These are phyloP conservation scores for Collybia sordida DNA, from an alignment of 768 basidiomycete species.

Conservation along the genomic window DNA sequence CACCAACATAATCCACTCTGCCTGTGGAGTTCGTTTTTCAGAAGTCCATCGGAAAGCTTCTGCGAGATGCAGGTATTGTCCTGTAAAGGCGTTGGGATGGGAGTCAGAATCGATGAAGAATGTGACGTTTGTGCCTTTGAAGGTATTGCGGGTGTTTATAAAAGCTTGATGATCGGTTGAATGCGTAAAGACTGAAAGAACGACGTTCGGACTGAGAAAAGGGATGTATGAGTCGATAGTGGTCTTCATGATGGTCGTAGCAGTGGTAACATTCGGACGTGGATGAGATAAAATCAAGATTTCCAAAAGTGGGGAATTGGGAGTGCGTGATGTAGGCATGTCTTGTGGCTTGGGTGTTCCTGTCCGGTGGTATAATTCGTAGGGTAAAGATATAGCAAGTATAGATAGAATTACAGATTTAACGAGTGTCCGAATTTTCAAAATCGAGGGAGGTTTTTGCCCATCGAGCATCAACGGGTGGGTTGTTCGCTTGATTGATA, in stretches of 20 bases:
- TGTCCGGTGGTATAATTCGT: constrained; percentile 7
- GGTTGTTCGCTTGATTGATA: constrained; percentile 4
- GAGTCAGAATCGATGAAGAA: constrained; percentile 28
- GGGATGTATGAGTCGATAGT: constrained; percentile 39
- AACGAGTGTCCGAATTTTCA: constrained; percentile 13
- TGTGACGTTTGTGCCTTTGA: constrained; percentile 18
- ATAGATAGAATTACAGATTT: constrained; percentile 19
- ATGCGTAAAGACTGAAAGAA: constrained; percentile 40
- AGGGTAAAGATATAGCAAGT: constrained; percentile 10
- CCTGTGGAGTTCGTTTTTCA: constrained; percentile 11
- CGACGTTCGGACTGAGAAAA: constrained; percentile 23
- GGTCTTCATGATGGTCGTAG: constrained; percentile 27
- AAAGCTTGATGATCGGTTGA: constrained; percentile 30
- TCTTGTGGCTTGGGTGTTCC: constrained; percentile 5
- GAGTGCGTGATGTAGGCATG: constrained; percentile 18
- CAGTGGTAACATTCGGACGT: constrained; percentile 28
- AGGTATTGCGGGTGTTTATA: constrained; percentile 19
- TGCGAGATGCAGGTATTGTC: constrained; percentile 39
- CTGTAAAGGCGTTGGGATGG: constrained; percentile 24
- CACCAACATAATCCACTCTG: constrained; percentile 43
- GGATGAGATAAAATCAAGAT: constrained; percentile 41
- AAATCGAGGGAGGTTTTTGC: constrained; percentile 2
- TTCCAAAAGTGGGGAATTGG: constrained; percentile 30
- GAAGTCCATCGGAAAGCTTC: constrained; percentile 39
- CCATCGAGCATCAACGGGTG: constrained; percentile 11